Conservation (phyloP, 108 stramenopile genomes). For the Cyclotella atomus region DNA sequence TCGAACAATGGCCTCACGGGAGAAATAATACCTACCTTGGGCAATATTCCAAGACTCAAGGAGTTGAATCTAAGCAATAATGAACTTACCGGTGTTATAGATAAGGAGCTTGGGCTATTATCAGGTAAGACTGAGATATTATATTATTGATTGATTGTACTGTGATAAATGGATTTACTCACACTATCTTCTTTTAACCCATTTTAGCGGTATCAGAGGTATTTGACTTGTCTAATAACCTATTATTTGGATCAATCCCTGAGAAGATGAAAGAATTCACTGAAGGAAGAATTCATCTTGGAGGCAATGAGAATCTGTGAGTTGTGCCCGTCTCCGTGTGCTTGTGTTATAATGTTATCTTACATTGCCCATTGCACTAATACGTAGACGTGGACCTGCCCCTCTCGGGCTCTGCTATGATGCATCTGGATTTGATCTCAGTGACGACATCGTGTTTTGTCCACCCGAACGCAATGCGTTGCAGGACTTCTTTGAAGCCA, state of each 20-base stretch:
- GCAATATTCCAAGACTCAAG: constrained; percentile 5
- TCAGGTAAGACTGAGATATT: constrained; percentile 4
- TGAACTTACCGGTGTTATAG: not conserved
- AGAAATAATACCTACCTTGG: not conserved
- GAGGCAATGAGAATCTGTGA: not conserved
- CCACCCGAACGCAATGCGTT: constrained; percentile 28
- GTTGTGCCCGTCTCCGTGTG: not conserved
- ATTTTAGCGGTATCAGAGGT: not conserved
- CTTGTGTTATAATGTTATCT: not conserved
- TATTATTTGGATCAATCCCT: not conserved
- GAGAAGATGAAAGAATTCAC: not conserved
- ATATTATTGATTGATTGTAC: not conserved
- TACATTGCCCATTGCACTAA: not conserved
- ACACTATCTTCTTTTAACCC: not conserved
- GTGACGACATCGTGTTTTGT: constrained; percentile 4
- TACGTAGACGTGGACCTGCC: not conserved
- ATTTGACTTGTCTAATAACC: not conserved
- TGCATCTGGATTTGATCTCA: constrained; percentile 15
- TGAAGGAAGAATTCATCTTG: not conserved
- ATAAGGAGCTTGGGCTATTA: constrained; percentile 3
- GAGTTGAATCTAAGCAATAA: constrained; percentile 8
- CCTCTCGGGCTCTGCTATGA: constrained; percentile 10
- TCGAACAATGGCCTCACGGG: constrained; percentile 10
- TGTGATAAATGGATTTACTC: not conserved
- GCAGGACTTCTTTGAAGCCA: constrained; percentile 17